Evolutionary conservation across 2,329 filamentous ascomycete species (phyloP).

Genomic region (Cryphonectria carpinicola): DNA sequence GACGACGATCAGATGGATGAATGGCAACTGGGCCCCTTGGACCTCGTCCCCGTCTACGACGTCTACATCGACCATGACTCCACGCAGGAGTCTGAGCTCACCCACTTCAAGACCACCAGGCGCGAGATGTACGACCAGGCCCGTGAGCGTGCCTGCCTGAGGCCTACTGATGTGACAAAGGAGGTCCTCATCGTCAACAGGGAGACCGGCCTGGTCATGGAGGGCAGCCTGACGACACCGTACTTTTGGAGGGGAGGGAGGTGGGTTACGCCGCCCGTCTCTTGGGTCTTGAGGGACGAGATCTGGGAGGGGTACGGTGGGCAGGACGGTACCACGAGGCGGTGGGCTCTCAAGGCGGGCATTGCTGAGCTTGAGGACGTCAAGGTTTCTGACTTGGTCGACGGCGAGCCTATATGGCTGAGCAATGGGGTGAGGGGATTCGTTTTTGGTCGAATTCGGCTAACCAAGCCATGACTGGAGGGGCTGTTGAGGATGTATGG

Average conservation of each 20-base stretch:
- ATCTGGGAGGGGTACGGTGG: conserved; percentile 60
- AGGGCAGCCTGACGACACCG: conserved; percentile 80
- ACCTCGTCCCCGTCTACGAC: conserved; percentile 42
- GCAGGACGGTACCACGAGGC: conserved; percentile 78
- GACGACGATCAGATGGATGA: conserved; percentile 10
- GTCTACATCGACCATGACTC: conserved; percentile 49
- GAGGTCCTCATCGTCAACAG: conserved; percentile 79
- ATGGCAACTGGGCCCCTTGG: conserved; percentile 27
- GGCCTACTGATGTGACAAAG: conserved; percentile 47
- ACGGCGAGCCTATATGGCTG: conserved; percentile 83
- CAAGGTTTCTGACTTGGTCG: conserved; percentile 58
- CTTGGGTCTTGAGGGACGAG: conserved; percentile 40
- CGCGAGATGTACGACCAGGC: conserved; percentile 74
- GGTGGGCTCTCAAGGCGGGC: conserved; percentile 76
- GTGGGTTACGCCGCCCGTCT: conserved; percentile 82
- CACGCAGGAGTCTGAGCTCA: conserved; percentile 64
- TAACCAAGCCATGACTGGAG: conserved; percentile 29
- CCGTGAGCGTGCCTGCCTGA: conserved; percentile 63
- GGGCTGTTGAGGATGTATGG: neutral
- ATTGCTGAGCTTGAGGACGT: conserved; percentile 71
- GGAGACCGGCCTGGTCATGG: conserved; percentile 70
- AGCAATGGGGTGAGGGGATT: conserved; percentile 90
- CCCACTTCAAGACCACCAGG: conserved; percentile 82
- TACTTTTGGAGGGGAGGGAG: conserved; percentile 74
- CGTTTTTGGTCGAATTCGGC: conserved; percentile 49